A percentile compares a stretch with the other conserved stretches of the same genome.
phyloP scores from a whole-genome alignment of 306 rosid genomes.

The Hippophae rhamnoides region DNA sequence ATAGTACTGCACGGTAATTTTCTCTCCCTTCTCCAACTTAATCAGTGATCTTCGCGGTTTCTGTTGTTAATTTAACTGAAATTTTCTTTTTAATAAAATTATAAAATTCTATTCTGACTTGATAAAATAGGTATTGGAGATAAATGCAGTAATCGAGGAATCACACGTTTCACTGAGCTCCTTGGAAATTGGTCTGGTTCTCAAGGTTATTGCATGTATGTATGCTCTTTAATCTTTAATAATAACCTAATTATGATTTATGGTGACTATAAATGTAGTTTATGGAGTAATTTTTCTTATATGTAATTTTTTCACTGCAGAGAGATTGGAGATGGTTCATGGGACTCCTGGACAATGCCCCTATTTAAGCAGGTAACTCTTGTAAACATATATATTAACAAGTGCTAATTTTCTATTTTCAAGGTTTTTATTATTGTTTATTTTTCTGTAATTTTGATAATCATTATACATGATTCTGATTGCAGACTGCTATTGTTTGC shows the following conservation, averaged over 20 bases:
- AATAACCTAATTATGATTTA: background rate
- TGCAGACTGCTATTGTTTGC: slow-evolving; percentile 65
- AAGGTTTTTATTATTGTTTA: background rate
- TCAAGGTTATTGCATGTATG: slow-evolving; percentile 63
- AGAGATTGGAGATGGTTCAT: slow-evolving; percentile 62
- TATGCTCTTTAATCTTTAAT: background rate
- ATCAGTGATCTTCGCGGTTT: slow-evolving; percentile 5
- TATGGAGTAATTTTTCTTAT: background rate
- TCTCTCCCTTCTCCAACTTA: background rate
- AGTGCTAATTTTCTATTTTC: background rate
- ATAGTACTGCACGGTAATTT: slow-evolving; percentile 46
- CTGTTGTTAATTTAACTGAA: background rate
- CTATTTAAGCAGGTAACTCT: slow-evolving; percentile 49
- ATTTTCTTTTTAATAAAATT: background rate
- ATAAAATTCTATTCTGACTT: slow-evolving; percentile 7
- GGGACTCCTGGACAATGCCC: slow-evolving; percentile 73
- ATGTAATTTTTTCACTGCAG: slow-evolving; percentile 22
- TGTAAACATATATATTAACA: background rate
- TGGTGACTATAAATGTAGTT: background rate
- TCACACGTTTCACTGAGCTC: slow-evolving; percentile 25
- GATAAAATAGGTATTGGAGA: slow-evolving; percentile 44
- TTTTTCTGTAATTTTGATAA: slow-evolving; percentile 14
- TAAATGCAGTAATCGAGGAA: slow-evolving; percentile 36
- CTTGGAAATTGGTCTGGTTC: slow-evolving; percentile 58
- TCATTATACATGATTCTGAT: slow-evolving; percentile 14